Conservation (phyloP, 2,329 filamentous ascomycete genomes). For the Aureobasidium musti region DNA sequence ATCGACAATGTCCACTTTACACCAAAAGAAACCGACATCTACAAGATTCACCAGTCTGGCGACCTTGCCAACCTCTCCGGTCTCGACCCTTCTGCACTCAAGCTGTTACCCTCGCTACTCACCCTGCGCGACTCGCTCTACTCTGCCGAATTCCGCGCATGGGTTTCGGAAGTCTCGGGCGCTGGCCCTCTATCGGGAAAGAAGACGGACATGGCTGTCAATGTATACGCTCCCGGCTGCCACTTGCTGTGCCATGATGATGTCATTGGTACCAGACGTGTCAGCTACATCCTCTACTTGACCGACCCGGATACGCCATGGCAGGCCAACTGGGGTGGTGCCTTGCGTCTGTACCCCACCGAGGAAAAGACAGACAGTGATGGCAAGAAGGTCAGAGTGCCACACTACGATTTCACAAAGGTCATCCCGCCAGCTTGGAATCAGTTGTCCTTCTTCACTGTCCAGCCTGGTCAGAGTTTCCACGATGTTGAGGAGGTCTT, state of each 20-base stretch:
- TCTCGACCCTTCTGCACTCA: slow-evolving; percentile 79
- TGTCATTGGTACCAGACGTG: slow-evolving; percentile 92
- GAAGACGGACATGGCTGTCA: slow-evolving; percentile 99
- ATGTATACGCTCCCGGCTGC: slow-evolving; percentile 95
- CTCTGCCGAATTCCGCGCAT: slow-evolving; percentile 83
- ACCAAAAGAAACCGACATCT: slow-evolving; percentile 98
- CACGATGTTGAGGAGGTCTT: slow-evolving; percentile 99
- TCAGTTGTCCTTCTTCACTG: slow-evolving; percentile 96
- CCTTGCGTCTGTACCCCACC: slow-evolving; percentile 81
- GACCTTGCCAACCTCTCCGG: slow-evolving; percentile 97
- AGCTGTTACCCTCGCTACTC: slow-evolving; percentile 85
- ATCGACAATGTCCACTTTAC: slow-evolving; percentile 88
- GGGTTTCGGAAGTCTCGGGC: slow-evolving; percentile 80
- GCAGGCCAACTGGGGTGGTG: slow-evolving; percentile 91
- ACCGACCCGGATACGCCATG: slow-evolving; percentile 89
- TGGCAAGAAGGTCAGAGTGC: slow-evolving; percentile 73
- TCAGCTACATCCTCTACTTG: slow-evolving; percentile 97
- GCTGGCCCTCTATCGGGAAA: slow-evolving; percentile 84
- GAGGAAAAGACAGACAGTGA: slow-evolving; percentile 63
- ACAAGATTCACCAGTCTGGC: slow-evolving; percentile 98
- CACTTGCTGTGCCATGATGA: slow-evolving; percentile 97
- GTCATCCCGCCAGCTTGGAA: slow-evolving; percentile 95
- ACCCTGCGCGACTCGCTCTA: slow-evolving; percentile 92
- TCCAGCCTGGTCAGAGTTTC: slow-evolving; percentile 97
- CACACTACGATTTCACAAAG: slow-evolving; percentile 74